phyloP scores from a whole-genome alignment of 805 yeast species.

The Pichia exigua region DNA sequence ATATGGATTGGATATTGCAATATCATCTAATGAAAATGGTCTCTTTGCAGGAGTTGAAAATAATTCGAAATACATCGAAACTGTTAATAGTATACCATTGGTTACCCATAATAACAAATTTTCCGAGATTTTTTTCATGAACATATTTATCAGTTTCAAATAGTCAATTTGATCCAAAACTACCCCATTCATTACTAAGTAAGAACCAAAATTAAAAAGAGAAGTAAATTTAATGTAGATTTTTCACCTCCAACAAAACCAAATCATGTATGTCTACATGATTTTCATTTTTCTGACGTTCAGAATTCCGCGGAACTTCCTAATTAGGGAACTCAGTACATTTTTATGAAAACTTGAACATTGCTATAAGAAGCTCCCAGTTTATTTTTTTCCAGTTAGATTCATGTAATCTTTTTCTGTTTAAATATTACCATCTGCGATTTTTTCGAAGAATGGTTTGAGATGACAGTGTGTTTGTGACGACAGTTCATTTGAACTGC shows the following conservation, averaged over 20 bases:
- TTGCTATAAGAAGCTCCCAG: too few species aligned
- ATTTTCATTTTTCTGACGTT: too few species aligned
- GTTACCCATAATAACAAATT: constrained; percentile 8
- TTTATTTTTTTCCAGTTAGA: too few species aligned
- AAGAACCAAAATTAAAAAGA: too few species aligned
- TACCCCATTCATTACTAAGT: background rate
- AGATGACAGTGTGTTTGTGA: too few species aligned
- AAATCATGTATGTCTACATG: background rate
- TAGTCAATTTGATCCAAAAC: background rate
- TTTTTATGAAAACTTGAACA: too few species aligned
- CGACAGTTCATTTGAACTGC: too few species aligned
- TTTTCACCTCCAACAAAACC: too few species aligned
- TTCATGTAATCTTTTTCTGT: too few species aligned
- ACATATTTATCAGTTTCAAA: background rate
- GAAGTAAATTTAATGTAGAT: too few species aligned
- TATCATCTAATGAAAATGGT: constrained; percentile 35
- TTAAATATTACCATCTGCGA: too few species aligned
- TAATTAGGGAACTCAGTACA: background rate
- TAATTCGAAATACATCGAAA: constrained; percentile 16
- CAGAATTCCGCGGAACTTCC: background rate
- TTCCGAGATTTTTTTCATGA: constrained; percentile 1
- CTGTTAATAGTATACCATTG: background rate
- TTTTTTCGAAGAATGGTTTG: too few species aligned
- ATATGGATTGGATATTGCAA: constrained; percentile 41
- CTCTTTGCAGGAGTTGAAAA: constrained; percentile 36